Percentiles rank a stretch among this genome's conserved stretches.
Conservation (phyloP, 768 basidiomycete genomes). For the Scleroderma citrinum region DNA sequence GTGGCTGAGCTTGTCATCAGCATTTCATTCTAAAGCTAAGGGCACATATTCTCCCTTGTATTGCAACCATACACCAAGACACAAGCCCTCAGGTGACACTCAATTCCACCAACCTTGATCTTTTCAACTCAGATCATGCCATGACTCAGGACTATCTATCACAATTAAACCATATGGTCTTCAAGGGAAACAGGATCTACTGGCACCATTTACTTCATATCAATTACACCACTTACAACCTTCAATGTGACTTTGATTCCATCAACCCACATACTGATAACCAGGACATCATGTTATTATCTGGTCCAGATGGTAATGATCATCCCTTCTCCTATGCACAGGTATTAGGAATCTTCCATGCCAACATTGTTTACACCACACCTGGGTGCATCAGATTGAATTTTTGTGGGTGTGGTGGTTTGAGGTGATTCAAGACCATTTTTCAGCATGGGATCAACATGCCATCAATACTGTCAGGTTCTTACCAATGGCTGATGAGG, state of each 20-base stretch:
- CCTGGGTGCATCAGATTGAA: neutral
- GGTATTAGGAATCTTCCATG: slow-evolving; percentile 1
- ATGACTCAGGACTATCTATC: no score
- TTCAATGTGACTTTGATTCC: slow-evolving; percentile 17
- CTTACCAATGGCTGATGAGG: neutral
- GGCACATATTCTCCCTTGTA: no score
- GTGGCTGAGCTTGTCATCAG: no score
- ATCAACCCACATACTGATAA: slow-evolving; percentile 26
- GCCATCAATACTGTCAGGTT: neutral
- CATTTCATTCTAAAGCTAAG: no score
- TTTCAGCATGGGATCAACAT: neutral
- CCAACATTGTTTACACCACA: neutral
- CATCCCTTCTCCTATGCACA: slow-evolving; percentile 20
- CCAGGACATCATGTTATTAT: slow-evolving; percentile 31
- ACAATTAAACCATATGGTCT: no score
- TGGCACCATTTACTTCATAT: slow-evolving; percentile 25
- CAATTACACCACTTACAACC: slow-evolving; percentile 29
- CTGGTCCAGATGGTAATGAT: slow-evolving; percentile 7
- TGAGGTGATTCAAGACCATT: neutral
- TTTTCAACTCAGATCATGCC: no score
- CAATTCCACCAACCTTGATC: neutral
- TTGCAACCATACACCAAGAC: no score
- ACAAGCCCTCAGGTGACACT: no score
- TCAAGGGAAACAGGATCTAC: slow-evolving; percentile 18
- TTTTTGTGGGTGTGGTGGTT: neutral